phyloP scores from a whole-genome alignment of 23 red algal species.

The Cyanidioschyzon merolae region DNA sequence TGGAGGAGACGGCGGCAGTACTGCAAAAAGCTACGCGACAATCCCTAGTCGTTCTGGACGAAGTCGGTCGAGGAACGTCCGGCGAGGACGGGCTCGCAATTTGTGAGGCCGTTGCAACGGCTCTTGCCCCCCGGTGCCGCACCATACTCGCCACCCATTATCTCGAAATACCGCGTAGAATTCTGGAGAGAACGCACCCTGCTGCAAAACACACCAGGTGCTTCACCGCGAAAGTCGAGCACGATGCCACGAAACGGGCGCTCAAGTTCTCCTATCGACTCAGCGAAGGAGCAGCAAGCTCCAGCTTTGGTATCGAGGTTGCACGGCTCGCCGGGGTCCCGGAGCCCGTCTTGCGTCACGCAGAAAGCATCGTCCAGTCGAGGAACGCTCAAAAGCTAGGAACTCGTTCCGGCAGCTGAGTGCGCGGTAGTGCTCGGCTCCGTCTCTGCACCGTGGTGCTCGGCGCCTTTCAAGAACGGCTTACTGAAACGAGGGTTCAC shows the following conservation, averaged over 20 bases:
- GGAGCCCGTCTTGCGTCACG: conserved; percentile 2
- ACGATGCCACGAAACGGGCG: background rate
- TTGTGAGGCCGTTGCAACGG: conserved; percentile 17
- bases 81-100: conserved; percentile 13
- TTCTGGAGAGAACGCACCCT: background rate
- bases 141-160: conserved; percentile 34
- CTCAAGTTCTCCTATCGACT: conserved; percentile 17
- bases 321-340: conserved; percentile 18
- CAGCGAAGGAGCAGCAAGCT: conserved; percentile 11
- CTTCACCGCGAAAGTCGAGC: conserved; percentile 3
- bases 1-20: conserved; percentile 28
- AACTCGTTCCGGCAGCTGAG: background rate
- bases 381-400: background rate
- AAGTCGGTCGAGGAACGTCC: conserved; percentile 25
- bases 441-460: background rate
- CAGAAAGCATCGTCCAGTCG: background rate
- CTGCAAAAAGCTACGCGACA: conserved; percentile 4
- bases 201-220: background rate
- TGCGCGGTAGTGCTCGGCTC: background rate
- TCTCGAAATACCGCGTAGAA: conserved; percentile 14
- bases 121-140: conserved; percentile 18
- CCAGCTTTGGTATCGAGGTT: conserved; percentile 28
- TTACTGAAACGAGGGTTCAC: background rate
- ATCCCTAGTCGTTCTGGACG: conserved; percentile 31
- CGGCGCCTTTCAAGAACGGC: background rate